Base-by-base conservation (phyloP, 2,329 filamentous ascomycete genomes). In the Alternaria sp. region DNA sequence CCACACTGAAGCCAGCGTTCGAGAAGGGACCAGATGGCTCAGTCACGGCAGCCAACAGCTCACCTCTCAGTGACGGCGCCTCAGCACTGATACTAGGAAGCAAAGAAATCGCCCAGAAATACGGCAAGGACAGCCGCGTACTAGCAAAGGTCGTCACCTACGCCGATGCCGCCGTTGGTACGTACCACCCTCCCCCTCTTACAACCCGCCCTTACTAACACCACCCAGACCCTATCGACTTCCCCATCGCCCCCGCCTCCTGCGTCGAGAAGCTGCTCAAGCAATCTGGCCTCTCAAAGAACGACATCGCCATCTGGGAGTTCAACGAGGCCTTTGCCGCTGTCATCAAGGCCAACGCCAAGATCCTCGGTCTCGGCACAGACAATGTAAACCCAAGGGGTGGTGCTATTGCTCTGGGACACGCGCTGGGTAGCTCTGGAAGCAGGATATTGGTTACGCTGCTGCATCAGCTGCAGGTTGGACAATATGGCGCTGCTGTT, bases 261-360 rank as follows among this genome's bases (percentile, higher is more conserved):
- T 95, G 95, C 6, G 95, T 98, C 0, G 94, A 95, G 4, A 89
- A 97, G 73, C 94, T 94, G 11, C 86, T 99, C 55, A 88, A 94
- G 81, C 88, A 94, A 61, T 96, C 96, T 1, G 94, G 95, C 11
- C 94, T 99, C 70, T 93, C 89, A 68, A 93, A 94, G 82, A 91
- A 96, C 50, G 92, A 98, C 80, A 93, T 99, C 49, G 90, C 95
- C 6, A 84, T 97, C 21, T 98, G 96, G 95, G 96, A 98, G 80
- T 97, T 99, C 82, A 99, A 99, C 80, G 96, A 99, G 83, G 96
- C 96, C 0, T 99, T 99, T 78, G 95, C 96, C 26, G 93, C 92
- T 5, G 94, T 97, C 28, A 96, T 97, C 80, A 94, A 96, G 78
- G 94, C 95, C 45, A 97, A 98, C 77, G 91, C 93, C 75, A 94